A percentile compares a stretch with the other conserved stretches of the same genome.
Evolutionary conservation across 148 eudicot species (phyloP).

Genomic region (Fagopyrum esculentum): DNA sequence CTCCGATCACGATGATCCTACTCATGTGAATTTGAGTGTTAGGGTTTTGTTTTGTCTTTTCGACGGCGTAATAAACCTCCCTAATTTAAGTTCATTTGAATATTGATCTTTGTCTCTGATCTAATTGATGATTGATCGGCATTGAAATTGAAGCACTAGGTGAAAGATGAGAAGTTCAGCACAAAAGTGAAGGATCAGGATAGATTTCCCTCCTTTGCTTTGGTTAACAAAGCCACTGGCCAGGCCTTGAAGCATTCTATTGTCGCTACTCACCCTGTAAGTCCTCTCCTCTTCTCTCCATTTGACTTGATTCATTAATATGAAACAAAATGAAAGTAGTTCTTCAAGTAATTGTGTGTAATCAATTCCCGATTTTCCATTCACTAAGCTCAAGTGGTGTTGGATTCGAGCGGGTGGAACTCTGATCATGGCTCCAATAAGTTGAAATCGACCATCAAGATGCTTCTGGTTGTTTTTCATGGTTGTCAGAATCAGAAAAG

Average conservation of each 20-base stretch:
- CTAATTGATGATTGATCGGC: not conserved
- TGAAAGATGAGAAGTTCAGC: conserved; percentile 74
- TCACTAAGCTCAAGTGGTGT: too few relatives aligned
- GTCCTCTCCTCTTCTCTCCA: conserved; percentile 12
- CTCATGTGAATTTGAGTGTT: conserved; percentile 30
- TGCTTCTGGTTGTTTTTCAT: too few relatives aligned
- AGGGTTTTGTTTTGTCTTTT: not conserved
- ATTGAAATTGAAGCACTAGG: conserved; percentile 53
- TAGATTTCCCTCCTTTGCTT: conserved; percentile 62
- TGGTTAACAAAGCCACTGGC: conserved; percentile 75
- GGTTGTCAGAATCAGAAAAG: too few relatives aligned
- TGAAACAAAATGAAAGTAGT: too few relatives aligned
- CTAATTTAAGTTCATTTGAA: not conserved
- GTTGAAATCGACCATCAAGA: too few relatives aligned
- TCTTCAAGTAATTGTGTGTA: too few relatives aligned
- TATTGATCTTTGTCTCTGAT: not conserved
- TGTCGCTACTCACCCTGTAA: conserved; percentile 68
- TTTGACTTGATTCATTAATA: not conserved
- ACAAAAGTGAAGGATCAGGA: conserved; percentile 75
- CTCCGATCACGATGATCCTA: conserved; percentile 52
- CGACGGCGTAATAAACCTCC: not conserved
- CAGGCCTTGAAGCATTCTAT: conserved; percentile 77
- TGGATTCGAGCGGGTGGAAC: too few relatives aligned
- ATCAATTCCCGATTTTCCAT: too few relatives aligned
- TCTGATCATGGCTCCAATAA: too few relatives aligned